Evolutionary conservation across 1,284 basidiomycete genomes (phyloP).

Genomic region (Mycosarcoma mackinlayi): DNA sequence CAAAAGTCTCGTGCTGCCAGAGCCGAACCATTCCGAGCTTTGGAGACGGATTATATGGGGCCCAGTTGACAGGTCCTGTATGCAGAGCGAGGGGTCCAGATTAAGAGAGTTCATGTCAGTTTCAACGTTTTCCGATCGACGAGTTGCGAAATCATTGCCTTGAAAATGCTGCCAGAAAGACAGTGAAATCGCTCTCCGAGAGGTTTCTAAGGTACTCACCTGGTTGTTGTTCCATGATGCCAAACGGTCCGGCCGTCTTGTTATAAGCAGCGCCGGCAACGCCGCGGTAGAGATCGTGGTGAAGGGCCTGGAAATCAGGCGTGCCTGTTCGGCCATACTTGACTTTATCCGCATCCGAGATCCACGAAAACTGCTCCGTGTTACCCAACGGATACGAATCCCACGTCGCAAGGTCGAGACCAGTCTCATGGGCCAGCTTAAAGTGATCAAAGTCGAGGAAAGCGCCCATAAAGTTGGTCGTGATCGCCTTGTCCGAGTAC

Average conservation of each 20-base stretch:
- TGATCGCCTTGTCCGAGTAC: conserved; percentile 46
- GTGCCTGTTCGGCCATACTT: conserved; percentile 41
- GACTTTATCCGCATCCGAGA: conserved; percentile 37
- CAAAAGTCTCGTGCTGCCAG: conserved; percentile 54
- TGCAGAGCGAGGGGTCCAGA: too few relatives aligned
- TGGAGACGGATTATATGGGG: conserved; percentile 35
- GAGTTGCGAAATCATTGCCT: too few relatives aligned
- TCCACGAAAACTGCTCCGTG: conserved; percentile 42
- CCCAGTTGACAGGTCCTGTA: conserved; percentile 41
- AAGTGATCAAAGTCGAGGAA: conserved; percentile 52
- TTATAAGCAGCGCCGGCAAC: conserved; percentile 43
- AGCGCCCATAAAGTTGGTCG: conserved; percentile 52
- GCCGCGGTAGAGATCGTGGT: conserved; percentile 43
- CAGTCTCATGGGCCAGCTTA: conserved; percentile 33
- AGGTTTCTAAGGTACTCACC: too few relatives aligned
- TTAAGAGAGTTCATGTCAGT: too few relatives aligned
- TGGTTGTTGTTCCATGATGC: conserved; percentile 53
- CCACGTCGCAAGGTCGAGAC: conserved; percentile 47
- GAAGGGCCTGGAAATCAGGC: conserved; percentile 49
- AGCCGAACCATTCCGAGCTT: conserved; percentile 45
- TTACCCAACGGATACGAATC: conserved; percentile 53
- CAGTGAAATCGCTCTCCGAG: neutral
- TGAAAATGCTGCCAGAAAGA: too few relatives aligned
- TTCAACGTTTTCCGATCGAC: too few relatives aligned
- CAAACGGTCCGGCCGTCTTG: conserved; percentile 42